phyloP scores from a whole-genome alignment of 345 rosid genomes.

The Acer campestre region DNA sequence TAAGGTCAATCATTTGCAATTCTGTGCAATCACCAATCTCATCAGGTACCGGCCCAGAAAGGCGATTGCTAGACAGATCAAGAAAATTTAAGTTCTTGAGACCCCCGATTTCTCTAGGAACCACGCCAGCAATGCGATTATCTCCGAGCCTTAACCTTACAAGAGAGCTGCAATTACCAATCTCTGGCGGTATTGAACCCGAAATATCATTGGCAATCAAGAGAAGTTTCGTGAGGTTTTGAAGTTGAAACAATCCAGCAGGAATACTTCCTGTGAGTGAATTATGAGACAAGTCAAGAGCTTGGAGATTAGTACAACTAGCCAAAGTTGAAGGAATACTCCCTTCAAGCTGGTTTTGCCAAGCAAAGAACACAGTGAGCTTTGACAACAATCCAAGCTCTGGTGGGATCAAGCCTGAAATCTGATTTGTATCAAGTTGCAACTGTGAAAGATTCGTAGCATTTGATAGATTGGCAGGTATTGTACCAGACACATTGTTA shows the following conservation, averaged over 20 bases:
- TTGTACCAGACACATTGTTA: conserved; percentile 85
- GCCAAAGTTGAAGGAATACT: conserved; percentile 79
- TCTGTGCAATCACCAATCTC: conserved; percentile 72
- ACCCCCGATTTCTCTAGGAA: conserved; percentile 69
- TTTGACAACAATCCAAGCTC: conserved; percentile 67
- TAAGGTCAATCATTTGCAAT: conserved; percentile 83
- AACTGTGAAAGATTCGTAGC: conserved; percentile 67
- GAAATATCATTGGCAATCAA: conserved; percentile 77
- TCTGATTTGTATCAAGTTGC: conserved; percentile 82
- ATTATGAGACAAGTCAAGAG: conserved; percentile 81
- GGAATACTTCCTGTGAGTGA: conserved; percentile 80
- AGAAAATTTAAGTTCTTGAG: conserved; percentile 73
- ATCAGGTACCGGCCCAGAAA: conserved; percentile 66
- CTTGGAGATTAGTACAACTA: conserved; percentile 60
- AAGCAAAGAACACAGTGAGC: conserved; percentile 76
- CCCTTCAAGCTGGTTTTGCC: conserved; percentile 96
- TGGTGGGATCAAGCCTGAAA: conserved; percentile 80
- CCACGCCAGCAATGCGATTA: conserved; percentile 66
- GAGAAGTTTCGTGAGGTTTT: conserved; percentile 75
- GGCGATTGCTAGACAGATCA: conserved; percentile 71
- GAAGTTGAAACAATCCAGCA: conserved; percentile 71
- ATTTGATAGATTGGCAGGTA: conserved; percentile 67
- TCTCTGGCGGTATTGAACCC: conserved; percentile 63
- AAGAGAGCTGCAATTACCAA: conserved; percentile 74
- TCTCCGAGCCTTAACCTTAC: conserved; percentile 75